Evolutionary conservation across 1,284 basidiomycete genomes (phyloP), one percentile per base, ranked within the genome.

Genomic region (Microbotryum violaceum): DNA sequence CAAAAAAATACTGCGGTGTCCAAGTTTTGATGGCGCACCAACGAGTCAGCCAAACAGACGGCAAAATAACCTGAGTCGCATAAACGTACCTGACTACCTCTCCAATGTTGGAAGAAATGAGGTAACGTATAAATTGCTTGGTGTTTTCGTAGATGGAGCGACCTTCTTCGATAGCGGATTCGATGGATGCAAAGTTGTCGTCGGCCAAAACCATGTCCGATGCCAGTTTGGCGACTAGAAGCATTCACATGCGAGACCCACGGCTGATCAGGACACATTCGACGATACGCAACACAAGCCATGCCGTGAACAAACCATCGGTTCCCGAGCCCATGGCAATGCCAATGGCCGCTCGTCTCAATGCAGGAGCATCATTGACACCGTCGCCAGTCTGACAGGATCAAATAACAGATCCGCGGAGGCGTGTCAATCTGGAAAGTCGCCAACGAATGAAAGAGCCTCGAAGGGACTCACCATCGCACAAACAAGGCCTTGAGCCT

Each of bases 131-230:
- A 75, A 98, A 98, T 74, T 94, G 91, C 78, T 97, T 97, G 56
- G 92, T 97, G 78, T 97, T 97, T 79, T 97, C 97, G 78, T 97
- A 98, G 74, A 98, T 98, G 58, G 91, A 81, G 74, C 96, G 82
- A 69, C 94, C 94, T 78, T 97, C 93, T 77, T 79, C 76, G 37
- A 78, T 75, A 8, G 77, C 77, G 25, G 71, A 64, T 60, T 77
- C 76, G 61, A 78, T 78, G 3, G 75, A 76, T 18, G 77, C 77
- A 71, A 78, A 78, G 69, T 78, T 78, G 73, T 78, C 75, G 66
- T 78, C 77, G 31, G 77, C 77, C 18, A 78, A 70, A 1, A 78
- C 77, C 74, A 78, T 77, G 66, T 78, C 77, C 2, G 77, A 74
- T 0, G 77, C 77, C 12, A 77, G 69, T 68, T 77, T 77, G 47